Percentiles rank a stretch among this genome's conserved stretches.
Conservation (phyloP, 495 filamentous ascomycete species). For the Talaromyces borbonicus region DNA sequence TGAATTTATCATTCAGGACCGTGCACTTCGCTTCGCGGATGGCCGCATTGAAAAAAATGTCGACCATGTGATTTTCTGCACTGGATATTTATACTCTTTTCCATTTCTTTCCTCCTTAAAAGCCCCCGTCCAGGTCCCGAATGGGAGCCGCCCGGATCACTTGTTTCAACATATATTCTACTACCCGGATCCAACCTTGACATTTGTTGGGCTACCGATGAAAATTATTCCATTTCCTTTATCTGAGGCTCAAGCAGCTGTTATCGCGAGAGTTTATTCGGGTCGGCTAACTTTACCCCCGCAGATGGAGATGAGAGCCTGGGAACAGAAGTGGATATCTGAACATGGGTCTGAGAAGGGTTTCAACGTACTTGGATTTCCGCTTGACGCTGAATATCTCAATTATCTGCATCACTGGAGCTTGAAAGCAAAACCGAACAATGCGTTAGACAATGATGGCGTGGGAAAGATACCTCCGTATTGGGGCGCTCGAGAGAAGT, state of each 20-base stretch:
- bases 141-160: slow-evolving; percentile 58
- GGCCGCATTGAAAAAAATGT: slow-evolving; percentile 38
- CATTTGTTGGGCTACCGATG: slow-evolving; percentile 64
- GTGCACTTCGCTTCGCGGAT: slow-evolving; percentile 44
- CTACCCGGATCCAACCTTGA: slow-evolving; percentile 63
- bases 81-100: slow-evolving; percentile 49
- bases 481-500: slow-evolving; percentile 59
- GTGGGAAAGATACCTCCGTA: slow-evolving; percentile 51
- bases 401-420: slow-evolving; percentile 61
- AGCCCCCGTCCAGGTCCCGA: slow-evolving; percentile 45
- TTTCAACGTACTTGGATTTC: slow-evolving; percentile 62
- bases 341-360: slow-evolving; percentile 36
- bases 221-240: slow-evolving; percentile 78
- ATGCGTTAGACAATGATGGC: slow-evolving; percentile 34
- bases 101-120: slow-evolving; percentile 46
- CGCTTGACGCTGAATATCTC: slow-evolving; percentile 69
- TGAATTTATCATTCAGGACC: slow-evolving; percentile 34
- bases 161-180: slow-evolving; percentile 74
- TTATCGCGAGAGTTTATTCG: slow-evolving; percentile 67
- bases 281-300: slow-evolving; percentile 55
- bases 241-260: slow-evolving; percentile 66
- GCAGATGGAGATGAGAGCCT: slow-evolving; percentile 49
- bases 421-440: slow-evolving; percentile 25
- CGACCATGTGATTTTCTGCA: slow-evolving; percentile 50
- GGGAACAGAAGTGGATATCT: slow-evolving; percentile 41